Conservation (phyloP, 192 early-diverging fungal genomes). For the Coemansia guatemalensis region DNA sequence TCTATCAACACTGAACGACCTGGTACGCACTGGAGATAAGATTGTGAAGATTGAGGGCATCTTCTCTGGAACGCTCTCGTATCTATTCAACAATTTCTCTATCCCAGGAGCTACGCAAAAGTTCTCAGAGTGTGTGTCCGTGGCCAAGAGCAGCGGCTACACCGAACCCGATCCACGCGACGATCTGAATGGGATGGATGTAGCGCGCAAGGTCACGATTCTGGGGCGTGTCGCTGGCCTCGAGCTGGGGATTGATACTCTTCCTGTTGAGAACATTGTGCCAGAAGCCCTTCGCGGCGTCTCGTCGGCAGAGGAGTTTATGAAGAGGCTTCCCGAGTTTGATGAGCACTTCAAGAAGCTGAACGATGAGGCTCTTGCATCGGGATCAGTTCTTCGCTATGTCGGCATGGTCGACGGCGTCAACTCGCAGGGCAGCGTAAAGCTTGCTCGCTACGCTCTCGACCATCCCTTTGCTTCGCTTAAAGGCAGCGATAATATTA, state of each 20-base stretch:
- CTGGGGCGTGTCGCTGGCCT: constrained; percentile 88
- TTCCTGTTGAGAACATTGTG: constrained; percentile 95
- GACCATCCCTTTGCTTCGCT: constrained; percentile 94
- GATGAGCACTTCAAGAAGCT: constrained; percentile 84
- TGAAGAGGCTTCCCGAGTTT: constrained; percentile 76
- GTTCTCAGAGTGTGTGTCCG: constrained; percentile 88
- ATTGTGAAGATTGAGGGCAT: constrained; percentile 94
- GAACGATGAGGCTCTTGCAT: constrained; percentile 72
- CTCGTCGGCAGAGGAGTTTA: constrained; percentile 76
- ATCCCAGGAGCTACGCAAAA: constrained; percentile 56
- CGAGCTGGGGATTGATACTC: constrained; percentile 67
- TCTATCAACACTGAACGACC: constrained; percentile 83
- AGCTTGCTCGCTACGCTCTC: constrained; percentile 73
- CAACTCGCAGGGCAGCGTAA: constrained; percentile 70
- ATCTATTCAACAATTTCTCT: constrained; percentile 98
- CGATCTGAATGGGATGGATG: constrained; percentile 99
- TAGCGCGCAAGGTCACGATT: constrained; percentile 95
- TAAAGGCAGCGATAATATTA: constrained; percentile 98
- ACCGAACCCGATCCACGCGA: constrained; percentile 99
- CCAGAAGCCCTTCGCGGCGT: constrained; percentile 78
- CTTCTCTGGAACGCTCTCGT: constrained; percentile 96
- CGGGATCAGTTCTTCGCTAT: constrained; percentile 85
- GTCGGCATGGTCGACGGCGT: constrained; percentile 84
- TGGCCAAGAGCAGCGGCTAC: constrained; percentile 91
- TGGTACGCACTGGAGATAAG: constrained; percentile 91